Base-by-base conservation (phyloP, 2,329 filamentous ascomycete species). In the Delphinella strobiligena region DNA sequence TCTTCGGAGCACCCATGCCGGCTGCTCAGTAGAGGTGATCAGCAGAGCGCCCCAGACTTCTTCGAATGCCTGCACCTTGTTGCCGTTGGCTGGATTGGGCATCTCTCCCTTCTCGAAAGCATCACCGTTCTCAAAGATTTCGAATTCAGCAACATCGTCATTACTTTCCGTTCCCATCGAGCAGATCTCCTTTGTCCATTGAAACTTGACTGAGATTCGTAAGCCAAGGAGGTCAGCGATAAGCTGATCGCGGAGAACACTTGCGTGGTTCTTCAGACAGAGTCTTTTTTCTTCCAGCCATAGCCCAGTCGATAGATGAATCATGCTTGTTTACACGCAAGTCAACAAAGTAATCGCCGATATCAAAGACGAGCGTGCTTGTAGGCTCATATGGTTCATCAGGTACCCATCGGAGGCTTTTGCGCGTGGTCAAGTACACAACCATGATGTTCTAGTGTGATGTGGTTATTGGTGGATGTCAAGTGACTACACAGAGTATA, bases 341-440 rank as follows among this genome's bases (percentile, higher is more conserved):
- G n/a, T 43, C 41, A 32, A 43, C 27, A 15, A 38, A 43, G 16
- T 11, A 39, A 18, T 17, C 5, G 14, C 36, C 41, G 19, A 43
- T 36, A 4, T 38, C 31, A 22, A 43, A 19, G 8, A 43, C 41
- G 3, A 43, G 36, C 3, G 36, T 39, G 5, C 31, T 34, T 3
- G 32, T 39, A 9, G 41, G 36, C 19, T 43, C 41, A 15, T 36
- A 39, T 15, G 41, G 31, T 10, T 30, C 22, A 15, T 37, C 41
- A 1, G 41, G 41, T 1, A 36, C 8, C 37, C 37, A 39, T 31
- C 31, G 31, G 3, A 43, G 19, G 18, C 31, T 31, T n/a, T 35
- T 39, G 36, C 41, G 41, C 14, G 34, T 36, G 33, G 36, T 31
- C 4, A 43, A 18, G 22, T 39, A 22, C 9, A 43, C 41, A 36